Conservation (phyloP, 192 early-diverging fungal species). For the Diversispora eburnea region DNA sequence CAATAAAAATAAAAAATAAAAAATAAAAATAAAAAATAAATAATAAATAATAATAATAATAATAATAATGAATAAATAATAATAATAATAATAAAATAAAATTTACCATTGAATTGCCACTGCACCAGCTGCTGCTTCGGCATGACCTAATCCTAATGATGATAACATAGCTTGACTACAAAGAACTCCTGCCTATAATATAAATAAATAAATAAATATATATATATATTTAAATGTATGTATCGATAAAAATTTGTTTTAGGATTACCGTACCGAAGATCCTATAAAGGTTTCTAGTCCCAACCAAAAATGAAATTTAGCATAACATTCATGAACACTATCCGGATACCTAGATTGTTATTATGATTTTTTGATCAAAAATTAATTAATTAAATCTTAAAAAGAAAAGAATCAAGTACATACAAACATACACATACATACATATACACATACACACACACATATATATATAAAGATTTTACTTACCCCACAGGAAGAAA, state of each 20-base stretch:
- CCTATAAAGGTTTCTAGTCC: conserved; percentile 62
- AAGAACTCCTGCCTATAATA: conserved; percentile 54
- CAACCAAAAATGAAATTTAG: conserved; percentile 54
- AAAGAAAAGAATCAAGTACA: too few species aligned
- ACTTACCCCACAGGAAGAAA: conserved; percentile 54
- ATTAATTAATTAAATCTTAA: too few species aligned
- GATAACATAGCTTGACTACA: conserved; percentile 65
- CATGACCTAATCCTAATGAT: conserved; percentile 52
- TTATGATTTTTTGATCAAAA: background rate
- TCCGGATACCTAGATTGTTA: conserved; percentile 48
- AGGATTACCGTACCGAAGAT: conserved; percentile 43
- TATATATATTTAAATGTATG: background rate
- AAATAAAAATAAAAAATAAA: too few species aligned
- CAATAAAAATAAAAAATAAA: too few species aligned
- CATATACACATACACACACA: background rate
- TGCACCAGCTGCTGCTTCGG: conserved; percentile 54
- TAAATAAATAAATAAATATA: conserved; percentile 8
- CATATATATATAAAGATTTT: background rate
- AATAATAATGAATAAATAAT: background rate
- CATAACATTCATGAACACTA: conserved; percentile 56
- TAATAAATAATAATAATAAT: background rate
- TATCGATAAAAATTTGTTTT: background rate
- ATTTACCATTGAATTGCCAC: conserved; percentile 62
- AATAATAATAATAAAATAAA: background rate
- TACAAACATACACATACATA: too few species aligned